These are phyloP conservation scores for Solanum piurae DNA, from an alignment of 257 asterid genomes.

Conservation along the genomic window DNA sequence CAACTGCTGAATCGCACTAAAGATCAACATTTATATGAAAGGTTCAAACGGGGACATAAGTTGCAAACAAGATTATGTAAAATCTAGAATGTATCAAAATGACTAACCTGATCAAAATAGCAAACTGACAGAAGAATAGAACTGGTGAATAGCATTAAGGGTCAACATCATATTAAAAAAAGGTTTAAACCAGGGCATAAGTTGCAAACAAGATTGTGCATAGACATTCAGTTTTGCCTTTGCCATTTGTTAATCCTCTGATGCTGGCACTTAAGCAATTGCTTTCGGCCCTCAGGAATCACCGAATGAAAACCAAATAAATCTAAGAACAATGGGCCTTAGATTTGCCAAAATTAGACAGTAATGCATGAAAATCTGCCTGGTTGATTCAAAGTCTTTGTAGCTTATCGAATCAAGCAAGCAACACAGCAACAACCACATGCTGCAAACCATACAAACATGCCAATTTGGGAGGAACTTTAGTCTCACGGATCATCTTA, in stretches of 20 bases:
- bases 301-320: background rate
- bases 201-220: background rate
- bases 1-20: background rate
- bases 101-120: background rate
- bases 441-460: background rate
- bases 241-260: background rate
- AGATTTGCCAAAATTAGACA: background rate
- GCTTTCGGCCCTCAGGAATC: background rate
- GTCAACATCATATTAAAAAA: background rate
- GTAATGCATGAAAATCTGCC: background rate
- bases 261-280: background rate
- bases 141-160: background rate
- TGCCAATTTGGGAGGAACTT: background rate
- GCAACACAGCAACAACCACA: background rate
- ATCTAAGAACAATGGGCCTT: background rate
- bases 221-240: no score
- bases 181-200: background rate
- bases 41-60: background rate
- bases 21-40: background rate
- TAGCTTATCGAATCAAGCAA: background rate
- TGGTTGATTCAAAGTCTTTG: background rate
- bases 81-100: background rate
- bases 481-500: background rate
- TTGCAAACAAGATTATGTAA: background rate
- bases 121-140: background rate